Base-by-base conservation (phyloP, 306 rosid species). In the Leucaena leucocephala region DNA sequence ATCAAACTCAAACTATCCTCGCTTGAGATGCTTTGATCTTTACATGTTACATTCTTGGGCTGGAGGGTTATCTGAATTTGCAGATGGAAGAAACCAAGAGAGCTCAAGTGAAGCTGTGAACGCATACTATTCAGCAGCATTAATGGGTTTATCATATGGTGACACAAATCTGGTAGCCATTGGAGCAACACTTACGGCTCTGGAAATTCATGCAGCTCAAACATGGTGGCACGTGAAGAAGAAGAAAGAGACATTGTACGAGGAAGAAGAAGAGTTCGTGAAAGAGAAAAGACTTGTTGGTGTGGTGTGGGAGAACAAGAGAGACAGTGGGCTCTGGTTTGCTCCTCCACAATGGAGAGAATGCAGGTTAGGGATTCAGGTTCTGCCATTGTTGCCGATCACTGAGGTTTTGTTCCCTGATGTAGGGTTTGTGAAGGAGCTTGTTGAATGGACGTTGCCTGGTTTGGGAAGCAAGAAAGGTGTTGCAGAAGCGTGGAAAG, bases 311-410 rank as follows among this genome's bases (percentile, higher is more conserved):
- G 80, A 89, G 1, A 94, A 89, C 64, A 94, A 94, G 80, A 86
- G 98, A 78, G 97, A 94, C 71, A 91, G 90, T 68, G 98, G 91
- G 21, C 79, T 94, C 7, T 94, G 98, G 97, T 92, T 94, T 88
- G 97, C 95, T 38, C 91, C 97, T 54, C 77, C 97, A 1, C 89
- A 82, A 7, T 87, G 95, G 94, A 91, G n/a, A 78, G 97, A 95
- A 55, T 84, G 90, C 50, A 86, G 95, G 78, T 87, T 91, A 45
- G 98, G 98, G 2, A 95, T 95, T 82, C 95, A 95, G 19, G 69
- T 95, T 17, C 74, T 95, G 2, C 98, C 98, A 0, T 34, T 95
- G 27, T 22, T 80, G 35, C 98, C 98, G 1, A 88, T 92, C 77
- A 80, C 90, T 8, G 97, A 94, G 82, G 61, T 15, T 3, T 8